phyloP scores from a whole-genome alignment of 2,329 filamentous ascomycete species.

The Arthrobotrys sphaeroides region DNA sequence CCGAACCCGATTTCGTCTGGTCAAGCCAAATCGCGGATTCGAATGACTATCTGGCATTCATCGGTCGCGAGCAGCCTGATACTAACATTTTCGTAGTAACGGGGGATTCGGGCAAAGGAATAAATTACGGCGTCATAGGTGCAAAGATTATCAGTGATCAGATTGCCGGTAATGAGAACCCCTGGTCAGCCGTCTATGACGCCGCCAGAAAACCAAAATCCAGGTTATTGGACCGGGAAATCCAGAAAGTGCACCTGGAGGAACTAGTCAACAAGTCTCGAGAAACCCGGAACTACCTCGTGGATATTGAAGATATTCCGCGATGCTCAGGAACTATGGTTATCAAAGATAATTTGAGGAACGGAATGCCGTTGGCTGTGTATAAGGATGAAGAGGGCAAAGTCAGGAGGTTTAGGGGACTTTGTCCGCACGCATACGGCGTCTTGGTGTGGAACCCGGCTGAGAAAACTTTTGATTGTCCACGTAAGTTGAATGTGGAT shows the following conservation, averaged over 20 bases:
- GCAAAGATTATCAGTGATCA: constrained; percentile 67
- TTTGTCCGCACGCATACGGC: constrained; percentile 13
- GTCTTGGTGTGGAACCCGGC: constrained; percentile 1
- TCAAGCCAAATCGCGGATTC: constrained; percentile 70
- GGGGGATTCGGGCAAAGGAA: constrained; percentile 68
- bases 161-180: constrained; percentile 65
- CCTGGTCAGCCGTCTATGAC: constrained; percentile 66
- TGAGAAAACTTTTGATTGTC: constrained; percentile 10
- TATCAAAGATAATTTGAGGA: not conserved
- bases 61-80: constrained; percentile 64
- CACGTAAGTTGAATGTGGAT: not conserved
- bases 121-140: constrained; percentile 68
- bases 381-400: constrained; percentile 4
- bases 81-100: constrained; percentile 67
- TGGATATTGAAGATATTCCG: constrained; percentile 4
- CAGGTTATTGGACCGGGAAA: constrained; percentile 64
- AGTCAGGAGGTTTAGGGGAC: not conserved
- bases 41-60: constrained; percentile 67
- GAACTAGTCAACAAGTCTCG: not conserved
- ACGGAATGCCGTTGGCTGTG: constrained; percentile 3
- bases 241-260: constrained; percentile 24
- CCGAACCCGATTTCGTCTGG: constrained; percentile 68
- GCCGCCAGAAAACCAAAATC: constrained; percentile 66
- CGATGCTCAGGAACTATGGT: not conserved
- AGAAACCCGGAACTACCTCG: not conserved